Evolutionary conservation across 257 asterid genomes (phyloP).

Genomic region (Scutellaria minor): DNA sequence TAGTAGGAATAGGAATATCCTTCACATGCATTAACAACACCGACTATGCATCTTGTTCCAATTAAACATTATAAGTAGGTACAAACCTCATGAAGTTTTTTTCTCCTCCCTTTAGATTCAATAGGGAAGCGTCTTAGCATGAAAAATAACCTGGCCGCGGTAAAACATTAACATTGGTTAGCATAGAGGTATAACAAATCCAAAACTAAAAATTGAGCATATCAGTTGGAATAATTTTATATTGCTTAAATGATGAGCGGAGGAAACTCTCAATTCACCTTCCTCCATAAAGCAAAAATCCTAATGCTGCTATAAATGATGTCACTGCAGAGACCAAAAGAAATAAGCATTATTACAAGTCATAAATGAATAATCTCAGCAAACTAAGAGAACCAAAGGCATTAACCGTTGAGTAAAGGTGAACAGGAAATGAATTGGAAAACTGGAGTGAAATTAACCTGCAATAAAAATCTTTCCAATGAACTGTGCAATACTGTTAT

Average conservation of each 20-base stretch:
- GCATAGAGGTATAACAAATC: conserved; percentile 8
- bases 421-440: conserved; percentile 13
- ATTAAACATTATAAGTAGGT: conserved; percentile 4
- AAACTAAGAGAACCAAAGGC: conserved; percentile 29
- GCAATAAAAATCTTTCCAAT: conserved; percentile 86
- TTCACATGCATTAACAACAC: background rate
- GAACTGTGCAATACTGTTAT: conserved; percentile 55
- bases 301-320: conserved; percentile 75
- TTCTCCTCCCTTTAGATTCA: conserved; percentile 93
- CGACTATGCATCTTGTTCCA: conserved; percentile 13
- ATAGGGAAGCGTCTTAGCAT: conserved; percentile 92
- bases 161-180: background rate
- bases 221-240: conserved; percentile 29
- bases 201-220: conserved; percentile 18
- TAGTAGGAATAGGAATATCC: background rate
- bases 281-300: conserved; percentile 87
- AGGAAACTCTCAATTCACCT: conserved; percentile 51
- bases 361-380: conserved; percentile 9
- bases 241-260: conserved; percentile 10
- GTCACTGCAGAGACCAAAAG: conserved; percentile 63
- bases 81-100: conserved; percentile 91
- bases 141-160: conserved; percentile 69
- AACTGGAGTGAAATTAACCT: conserved; percentile 49
- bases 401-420: conserved; percentile 7
- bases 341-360: conserved; percentile 27